phyloP scores from a whole-genome alignment of 371 early-diverging fungal species.

The Syncephalastrum racemosum region DNA sequence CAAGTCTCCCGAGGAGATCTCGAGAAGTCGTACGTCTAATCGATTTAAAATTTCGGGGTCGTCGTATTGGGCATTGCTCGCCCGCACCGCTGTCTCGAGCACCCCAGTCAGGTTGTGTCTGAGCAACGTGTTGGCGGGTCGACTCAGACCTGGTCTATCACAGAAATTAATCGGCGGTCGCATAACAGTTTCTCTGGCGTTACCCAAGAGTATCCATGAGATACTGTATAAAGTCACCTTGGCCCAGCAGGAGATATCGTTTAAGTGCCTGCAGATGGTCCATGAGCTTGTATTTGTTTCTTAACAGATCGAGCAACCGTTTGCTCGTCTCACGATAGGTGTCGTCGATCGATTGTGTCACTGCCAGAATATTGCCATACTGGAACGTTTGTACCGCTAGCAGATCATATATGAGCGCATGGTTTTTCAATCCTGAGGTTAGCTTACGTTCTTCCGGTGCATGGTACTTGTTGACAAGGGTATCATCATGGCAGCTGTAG shows the following conservation, averaged over 20 bases:
- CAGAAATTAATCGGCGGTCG: background rate
- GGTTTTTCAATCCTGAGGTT: background rate
- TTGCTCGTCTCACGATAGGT: conserved; percentile 73
- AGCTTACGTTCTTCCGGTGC: conserved; percentile 6
- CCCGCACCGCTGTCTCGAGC: conserved; percentile 84
- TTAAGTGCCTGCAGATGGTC: conserved; percentile 88
- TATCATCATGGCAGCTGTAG: conserved; percentile 75
- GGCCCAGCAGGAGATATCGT: conserved; percentile 87
- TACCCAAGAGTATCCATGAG: conserved; percentile 86
- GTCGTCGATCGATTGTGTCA: conserved; percentile 75
- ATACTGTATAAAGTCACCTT: conserved; percentile 94
- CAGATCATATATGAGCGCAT: conserved; percentile 1
- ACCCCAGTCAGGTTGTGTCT: conserved; percentile 88
- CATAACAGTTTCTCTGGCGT: conserved; percentile 3
- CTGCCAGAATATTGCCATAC: conserved; percentile 70
- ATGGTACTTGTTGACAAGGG: conserved; percentile 27
- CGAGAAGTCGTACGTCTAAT: conserved; percentile 75
- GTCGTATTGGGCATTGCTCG: conserved; percentile 90
- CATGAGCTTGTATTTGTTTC: conserved; percentile 74
- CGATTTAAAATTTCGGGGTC: conserved; percentile 74
- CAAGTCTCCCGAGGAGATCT: conserved; percentile 69
- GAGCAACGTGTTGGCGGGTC: conserved; percentile 75
- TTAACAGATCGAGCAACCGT: conserved; percentile 71
- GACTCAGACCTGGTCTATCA: conserved; percentile 57
- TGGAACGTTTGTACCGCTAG: conserved; percentile 42